Percentiles rank a stretch among this genome's conserved stretches.
phyloP scores from a whole-genome alignment of 768 basidiomycete species.

The Psilocybe azurescens region DNA sequence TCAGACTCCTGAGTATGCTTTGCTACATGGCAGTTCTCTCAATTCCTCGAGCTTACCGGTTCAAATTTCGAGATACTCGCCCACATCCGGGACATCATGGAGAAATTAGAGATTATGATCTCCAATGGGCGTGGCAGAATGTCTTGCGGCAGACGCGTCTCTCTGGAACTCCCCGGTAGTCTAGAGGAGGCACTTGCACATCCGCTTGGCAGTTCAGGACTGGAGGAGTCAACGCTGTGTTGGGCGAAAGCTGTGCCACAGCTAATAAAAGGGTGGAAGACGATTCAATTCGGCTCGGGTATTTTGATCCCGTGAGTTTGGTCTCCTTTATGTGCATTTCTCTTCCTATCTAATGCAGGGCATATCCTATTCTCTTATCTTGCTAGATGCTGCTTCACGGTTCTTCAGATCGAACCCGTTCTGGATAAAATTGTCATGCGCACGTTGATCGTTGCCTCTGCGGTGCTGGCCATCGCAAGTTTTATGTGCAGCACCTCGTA shows the following conservation, averaged over 20 bases:
- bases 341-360: not conserved
- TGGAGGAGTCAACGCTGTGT: not conserved
- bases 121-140: not conserved
- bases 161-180: not conserved
- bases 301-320: not conserved
- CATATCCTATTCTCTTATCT: not conserved
- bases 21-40: constrained; percentile 2
- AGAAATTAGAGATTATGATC: not conserved
- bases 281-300: constrained; percentile 4
- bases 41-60: not conserved
- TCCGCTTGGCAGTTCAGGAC: not conserved
- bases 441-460: not conserved
- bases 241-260: not conserved
- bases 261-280: not conserved
- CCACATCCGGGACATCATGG: not conserved
- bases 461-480: not conserved
- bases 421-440: constrained; percentile 1
- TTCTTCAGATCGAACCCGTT: not conserved
- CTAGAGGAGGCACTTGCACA: not conserved
- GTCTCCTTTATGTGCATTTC: not conserved
- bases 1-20: not conserved
- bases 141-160: not conserved
- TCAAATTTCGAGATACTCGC: not conserved
- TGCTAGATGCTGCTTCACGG: constrained; percentile 1
- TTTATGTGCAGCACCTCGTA: not conserved